A percentile compares a stretch with the other conserved stretches of the same genome.
These are phyloP conservation scores for Baudoinia panamericana DNA, from an alignment of 495 filamentous ascomycete genomes.

Conservation along the genomic window DNA sequence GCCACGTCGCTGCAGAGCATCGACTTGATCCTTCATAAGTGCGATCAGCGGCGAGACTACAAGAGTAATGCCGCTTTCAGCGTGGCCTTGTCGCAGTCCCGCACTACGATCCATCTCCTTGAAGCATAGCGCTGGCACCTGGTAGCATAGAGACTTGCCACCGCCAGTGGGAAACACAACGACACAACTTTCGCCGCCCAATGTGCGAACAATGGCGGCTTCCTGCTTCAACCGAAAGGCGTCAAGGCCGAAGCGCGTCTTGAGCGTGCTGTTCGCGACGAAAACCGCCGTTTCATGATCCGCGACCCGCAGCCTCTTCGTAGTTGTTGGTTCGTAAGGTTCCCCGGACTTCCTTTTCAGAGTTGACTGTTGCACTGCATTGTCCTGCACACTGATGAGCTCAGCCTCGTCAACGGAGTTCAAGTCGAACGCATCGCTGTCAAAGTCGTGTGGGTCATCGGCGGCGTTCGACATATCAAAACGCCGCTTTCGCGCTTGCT, in stretches of 20 bases:
- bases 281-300: background rate
- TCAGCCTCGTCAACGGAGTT: conserved; percentile 1
- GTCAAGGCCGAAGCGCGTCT: background rate
- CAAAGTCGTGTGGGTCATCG: too few species aligned
- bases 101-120: conserved; percentile 52
- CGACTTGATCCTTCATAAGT: conserved; percentile 90
- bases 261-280: conserved; percentile 1
- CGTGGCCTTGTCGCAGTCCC: conserved; percentile 15
- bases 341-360: conserved; percentile 4
- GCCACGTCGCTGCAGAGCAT: conserved; percentile 55
- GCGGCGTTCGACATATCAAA: too few species aligned
- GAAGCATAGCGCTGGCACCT: conserved; percentile 74
- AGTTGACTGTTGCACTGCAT: too few species aligned
- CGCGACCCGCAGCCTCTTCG: background rate
- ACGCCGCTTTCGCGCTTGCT: too few species aligned
- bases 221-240: conserved; percentile 68
- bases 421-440: conserved; percentile 5
- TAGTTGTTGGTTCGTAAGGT: background rate
- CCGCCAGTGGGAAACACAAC: conserved; percentile 58
- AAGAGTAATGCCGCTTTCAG: conserved; percentile 59
- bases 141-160: conserved; percentile 92
- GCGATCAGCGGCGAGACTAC: conserved; percentile 89
- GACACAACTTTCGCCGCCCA: conserved; percentile 37
- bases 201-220: conserved; percentile 36
- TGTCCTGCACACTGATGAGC: background rate